These are phyloP conservation scores for Debaryomyces psychrophilus DNA, from an alignment of 1,139 yeast species.

Conservation along the genomic window DNA sequence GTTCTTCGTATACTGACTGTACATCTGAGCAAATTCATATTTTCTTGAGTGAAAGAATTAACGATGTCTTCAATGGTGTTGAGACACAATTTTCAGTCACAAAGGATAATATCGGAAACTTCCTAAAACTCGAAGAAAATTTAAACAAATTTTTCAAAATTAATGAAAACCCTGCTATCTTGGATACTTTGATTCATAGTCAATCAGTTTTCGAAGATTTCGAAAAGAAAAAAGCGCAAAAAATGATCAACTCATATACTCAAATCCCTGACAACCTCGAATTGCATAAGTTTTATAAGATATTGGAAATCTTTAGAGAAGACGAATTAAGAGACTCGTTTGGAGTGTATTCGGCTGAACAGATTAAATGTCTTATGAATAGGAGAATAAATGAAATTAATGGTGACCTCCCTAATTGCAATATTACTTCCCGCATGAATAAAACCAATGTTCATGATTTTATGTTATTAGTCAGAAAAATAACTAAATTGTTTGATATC, in stretches of 20 bases:
- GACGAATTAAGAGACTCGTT: conserved; percentile 23
- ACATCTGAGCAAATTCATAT: conserved; percentile 19
- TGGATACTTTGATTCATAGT: conserved; percentile 34
- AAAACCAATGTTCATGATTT: conserved; percentile 23
- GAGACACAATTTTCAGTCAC: conserved; percentile 22
- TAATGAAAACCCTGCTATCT: conserved; percentile 34
- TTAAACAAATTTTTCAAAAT: conserved; percentile 26
- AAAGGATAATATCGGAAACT: conserved; percentile 21
- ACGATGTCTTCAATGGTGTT: background rate
- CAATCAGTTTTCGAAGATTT: conserved; percentile 27
- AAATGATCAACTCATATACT: conserved; percentile 13
- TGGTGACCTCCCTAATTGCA: conserved; percentile 11
- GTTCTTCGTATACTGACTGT: conserved; percentile 18
- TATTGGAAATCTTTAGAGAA: conserved; percentile 23
- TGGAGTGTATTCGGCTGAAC: conserved; percentile 16
- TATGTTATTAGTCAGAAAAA: conserved; percentile 25
- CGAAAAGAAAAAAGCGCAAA: conserved; percentile 19
- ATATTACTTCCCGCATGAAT: conserved; percentile 23
- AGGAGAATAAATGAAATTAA: conserved; percentile 16
- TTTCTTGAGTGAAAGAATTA: conserved; percentile 22
- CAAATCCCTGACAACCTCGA: conserved; percentile 28
- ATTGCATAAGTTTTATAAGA: conserved; percentile 28
- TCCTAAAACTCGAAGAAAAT: conserved; percentile 24
- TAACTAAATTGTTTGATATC: conserved; percentile 26
- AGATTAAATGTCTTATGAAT: conserved; percentile 23